Percentiles rank a stretch among this genome's conserved stretches.
phyloP scores from a whole-genome alignment of 1,284 basidiomycete species.

The Cutaneotrichosporon dermatis region DNA sequence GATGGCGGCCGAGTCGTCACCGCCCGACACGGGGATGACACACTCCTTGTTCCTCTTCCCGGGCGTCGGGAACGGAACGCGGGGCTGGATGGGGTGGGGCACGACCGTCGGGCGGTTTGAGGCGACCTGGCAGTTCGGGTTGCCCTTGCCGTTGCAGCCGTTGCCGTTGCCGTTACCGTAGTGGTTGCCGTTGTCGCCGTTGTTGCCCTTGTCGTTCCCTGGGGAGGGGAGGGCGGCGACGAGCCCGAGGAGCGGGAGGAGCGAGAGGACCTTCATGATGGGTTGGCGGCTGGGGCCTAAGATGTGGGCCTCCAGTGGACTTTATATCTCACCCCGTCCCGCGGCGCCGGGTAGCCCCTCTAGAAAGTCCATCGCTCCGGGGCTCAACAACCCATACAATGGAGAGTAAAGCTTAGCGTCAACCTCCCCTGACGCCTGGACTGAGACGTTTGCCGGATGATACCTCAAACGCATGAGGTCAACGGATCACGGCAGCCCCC shows the following conservation, averaged over 20 bases:
- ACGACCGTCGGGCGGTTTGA: neutral
- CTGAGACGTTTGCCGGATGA: no score
- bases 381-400: no score
- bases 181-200: neutral
- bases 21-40: neutral
- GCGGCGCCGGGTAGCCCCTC: no score
- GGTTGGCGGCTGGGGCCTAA: neutral
- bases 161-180: neutral
- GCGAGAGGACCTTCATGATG: neutral
- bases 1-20: neutral
- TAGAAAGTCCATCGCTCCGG: no score
- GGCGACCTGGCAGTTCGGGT: neutral
- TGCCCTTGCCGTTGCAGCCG: neutral
- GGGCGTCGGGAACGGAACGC: neutral
- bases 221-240: neutral
- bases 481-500: no score
- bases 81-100: neutral
- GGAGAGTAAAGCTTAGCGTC: no score
- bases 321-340: neutral
- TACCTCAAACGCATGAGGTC: no score
- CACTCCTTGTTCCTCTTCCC: neutral
- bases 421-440: no score
- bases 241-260: neutral
- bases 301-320: neutral
- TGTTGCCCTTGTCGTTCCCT: neutral